phyloP scores from a whole-genome alignment of 352 stramenopile genomes.

The Phytopythium kandeliae region DNA sequence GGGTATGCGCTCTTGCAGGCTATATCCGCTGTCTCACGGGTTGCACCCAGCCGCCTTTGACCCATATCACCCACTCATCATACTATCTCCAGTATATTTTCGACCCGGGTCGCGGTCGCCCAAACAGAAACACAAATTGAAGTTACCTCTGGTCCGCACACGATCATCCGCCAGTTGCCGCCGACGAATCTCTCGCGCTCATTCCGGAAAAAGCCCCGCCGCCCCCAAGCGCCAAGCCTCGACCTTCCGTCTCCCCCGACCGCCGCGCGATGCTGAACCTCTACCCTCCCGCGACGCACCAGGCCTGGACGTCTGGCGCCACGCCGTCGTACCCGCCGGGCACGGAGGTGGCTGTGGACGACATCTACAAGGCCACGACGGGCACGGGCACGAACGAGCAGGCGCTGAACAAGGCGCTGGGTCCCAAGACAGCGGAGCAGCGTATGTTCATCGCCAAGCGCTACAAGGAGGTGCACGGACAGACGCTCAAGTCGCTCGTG shows the following conservation, averaged over 20 bases:
- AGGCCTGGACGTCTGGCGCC: slow-evolving; percentile 42
- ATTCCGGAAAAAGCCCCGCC: slow-evolving; percentile 5
- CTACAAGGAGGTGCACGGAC: slow-evolving; percentile 69
- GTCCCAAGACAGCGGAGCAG: slow-evolving; percentile 50
- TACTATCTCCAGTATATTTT: not conserved
- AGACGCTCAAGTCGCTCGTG: slow-evolving; percentile 50
- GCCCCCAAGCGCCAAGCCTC: slow-evolving; percentile 1
- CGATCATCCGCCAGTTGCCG: not conserved
- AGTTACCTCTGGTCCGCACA: not conserved
- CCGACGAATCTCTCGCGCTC: not conserved
- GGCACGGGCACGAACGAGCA: slow-evolving; percentile 66
- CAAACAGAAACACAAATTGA: slow-evolving; percentile 3
- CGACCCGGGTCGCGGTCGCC: not conserved
- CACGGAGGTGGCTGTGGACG: slow-evolving; percentile 50
- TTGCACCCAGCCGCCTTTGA: not conserved
- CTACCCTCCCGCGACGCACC: slow-evolving; percentile 68
- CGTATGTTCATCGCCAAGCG: slow-evolving; percentile 59
- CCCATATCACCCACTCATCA: not conserved
- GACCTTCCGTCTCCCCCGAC: not conserved
- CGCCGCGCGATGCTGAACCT: slow-evolving; percentile 60
- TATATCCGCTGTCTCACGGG: not conserved
- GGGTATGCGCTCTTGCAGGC: not conserved
- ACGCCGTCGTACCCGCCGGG: slow-evolving; percentile 30
- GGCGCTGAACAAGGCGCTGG: slow-evolving; percentile 49
- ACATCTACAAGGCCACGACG: slow-evolving; percentile 63